phyloP scores from a whole-genome alignment of 2,329 filamentous ascomycete species.

The Pezicula carpinea region DNA sequence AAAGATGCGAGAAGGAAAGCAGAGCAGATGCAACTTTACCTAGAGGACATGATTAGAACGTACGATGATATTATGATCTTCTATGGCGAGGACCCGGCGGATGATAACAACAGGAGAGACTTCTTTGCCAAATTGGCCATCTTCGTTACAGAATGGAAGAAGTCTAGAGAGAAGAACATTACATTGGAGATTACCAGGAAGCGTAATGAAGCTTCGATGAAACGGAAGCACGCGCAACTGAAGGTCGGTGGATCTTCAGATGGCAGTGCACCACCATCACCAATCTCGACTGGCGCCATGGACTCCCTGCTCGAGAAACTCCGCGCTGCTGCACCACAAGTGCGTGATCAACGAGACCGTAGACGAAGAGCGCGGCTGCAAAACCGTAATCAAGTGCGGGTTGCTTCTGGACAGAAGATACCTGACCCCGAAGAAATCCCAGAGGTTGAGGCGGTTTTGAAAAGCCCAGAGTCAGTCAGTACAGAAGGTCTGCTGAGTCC shows the following conservation, averaged over 20 bases:
- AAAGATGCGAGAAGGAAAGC: slow-evolving; percentile 95
- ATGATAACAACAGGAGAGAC: slow-evolving; percentile 88
- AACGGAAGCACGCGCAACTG: slow-evolving; percentile 73
- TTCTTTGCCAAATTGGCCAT: slow-evolving; percentile 92
- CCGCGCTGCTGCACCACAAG: slow-evolving; percentile 85
- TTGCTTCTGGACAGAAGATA: slow-evolving; percentile 86
- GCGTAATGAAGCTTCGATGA: slow-evolving; percentile 87
- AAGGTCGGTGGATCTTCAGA: slow-evolving; percentile 43
- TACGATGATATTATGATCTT: slow-evolving; percentile 96
- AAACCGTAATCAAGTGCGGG: slow-evolving; percentile 83
- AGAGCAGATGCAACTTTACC: slow-evolving; percentile 88
- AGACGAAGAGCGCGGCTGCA: slow-evolving; percentile 82
- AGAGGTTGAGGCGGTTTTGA: slow-evolving; percentile 47
- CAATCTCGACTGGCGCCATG: slow-evolving; percentile 83
- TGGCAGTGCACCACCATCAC: slow-evolving; percentile 52
- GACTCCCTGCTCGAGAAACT: slow-evolving; percentile 93
- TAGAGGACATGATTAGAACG: slow-evolving; percentile 86
- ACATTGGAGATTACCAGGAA: slow-evolving; percentile 74
- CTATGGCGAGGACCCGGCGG: slow-evolving; percentile 88
- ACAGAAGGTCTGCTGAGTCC: slow-evolving; percentile 27
- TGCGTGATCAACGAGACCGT: slow-evolving; percentile 82
- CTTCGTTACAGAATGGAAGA: slow-evolving; percentile 94
- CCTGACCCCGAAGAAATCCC: slow-evolving; percentile 64
- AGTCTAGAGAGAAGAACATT: slow-evolving; percentile 89
- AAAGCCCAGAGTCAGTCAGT: slow-evolving; percentile 43